phyloP scores from a whole-genome alignment of 192 early-diverging fungal genomes.

The Coemansia sp. region DNA sequence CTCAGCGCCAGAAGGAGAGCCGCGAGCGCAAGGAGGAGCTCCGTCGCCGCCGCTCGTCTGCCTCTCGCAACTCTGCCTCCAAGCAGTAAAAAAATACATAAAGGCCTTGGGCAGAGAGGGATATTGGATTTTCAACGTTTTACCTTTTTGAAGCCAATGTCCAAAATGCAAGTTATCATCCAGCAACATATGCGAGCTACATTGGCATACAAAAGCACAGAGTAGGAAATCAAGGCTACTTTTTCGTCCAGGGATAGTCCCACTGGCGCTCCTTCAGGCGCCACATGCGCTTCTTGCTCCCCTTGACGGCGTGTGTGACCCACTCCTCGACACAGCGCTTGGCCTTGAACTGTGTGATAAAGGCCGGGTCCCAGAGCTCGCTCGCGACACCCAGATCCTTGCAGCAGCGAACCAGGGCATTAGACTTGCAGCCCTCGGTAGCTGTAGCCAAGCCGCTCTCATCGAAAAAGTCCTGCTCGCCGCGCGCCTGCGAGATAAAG shows the following conservation, averaged over 20 bases:
- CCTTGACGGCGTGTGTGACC: constrained; percentile 71
- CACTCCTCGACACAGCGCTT: constrained; percentile 74
- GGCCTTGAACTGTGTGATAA: constrained; percentile 83
- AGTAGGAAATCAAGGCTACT: neutral
- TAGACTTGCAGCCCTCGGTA: constrained; percentile 84
- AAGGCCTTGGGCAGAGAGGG: constrained; percentile 12
- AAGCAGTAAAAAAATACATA: constrained; percentile 52
- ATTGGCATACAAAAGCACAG: too few species aligned
- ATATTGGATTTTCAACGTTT: constrained; percentile 3
- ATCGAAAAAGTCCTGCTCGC: constrained; percentile 90
- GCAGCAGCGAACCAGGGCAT: constrained; percentile 94
- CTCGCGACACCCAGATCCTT: constrained; percentile 91
- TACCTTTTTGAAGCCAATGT: neutral
- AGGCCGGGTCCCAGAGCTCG: constrained; percentile 92
- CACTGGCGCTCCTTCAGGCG: constrained; percentile 69
- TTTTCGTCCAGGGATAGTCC: constrained; percentile 63
- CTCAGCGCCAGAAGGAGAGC: constrained; percentile 92
- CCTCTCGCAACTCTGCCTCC: constrained; percentile 55
- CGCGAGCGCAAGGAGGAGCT: constrained; percentile 83
- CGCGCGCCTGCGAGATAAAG: constrained; percentile 90
- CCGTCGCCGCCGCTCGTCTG: constrained; percentile 55
- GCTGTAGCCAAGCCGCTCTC: constrained; percentile 74
- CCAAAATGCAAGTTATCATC: constrained; percentile 4
- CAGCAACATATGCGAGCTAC: too few species aligned
- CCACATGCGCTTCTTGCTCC: constrained; percentile 83